A percentile compares a stretch with the other conserved stretches of the same genome.
These are phyloP conservation scores for Aotearoamyces nothofagi DNA, from an alignment of 2,329 filamentous ascomycete species.

Conservation along the genomic window DNA sequence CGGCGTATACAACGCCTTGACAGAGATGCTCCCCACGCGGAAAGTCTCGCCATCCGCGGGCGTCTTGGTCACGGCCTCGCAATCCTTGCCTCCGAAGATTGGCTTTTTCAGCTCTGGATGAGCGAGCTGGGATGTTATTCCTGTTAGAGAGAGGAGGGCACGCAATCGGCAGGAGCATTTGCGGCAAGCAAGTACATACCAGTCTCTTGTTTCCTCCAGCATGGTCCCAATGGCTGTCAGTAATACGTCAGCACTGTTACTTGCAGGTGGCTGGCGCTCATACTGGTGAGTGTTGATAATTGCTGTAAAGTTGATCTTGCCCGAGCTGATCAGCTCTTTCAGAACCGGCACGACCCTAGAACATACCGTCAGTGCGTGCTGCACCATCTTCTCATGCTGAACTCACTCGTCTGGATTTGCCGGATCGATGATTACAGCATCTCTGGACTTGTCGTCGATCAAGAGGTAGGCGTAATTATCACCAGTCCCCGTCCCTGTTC, in stretches of 20 bases:
- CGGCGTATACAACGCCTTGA: conserved; percentile 84
- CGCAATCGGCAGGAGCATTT: too few relatives aligned
- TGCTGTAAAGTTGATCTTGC: conserved; percentile 66
- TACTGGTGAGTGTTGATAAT: conserved; percentile 98
- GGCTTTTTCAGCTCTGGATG: conserved; percentile 27
- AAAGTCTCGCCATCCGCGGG: conserved; percentile 65
- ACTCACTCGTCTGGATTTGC: conserved; percentile 63
- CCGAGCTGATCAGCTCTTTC: conserved; percentile 54
- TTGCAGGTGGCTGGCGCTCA: conserved; percentile 24
- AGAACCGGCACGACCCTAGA: conserved; percentile 45
- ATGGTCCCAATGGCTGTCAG: conserved; percentile 77
- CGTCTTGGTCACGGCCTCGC: conserved; percentile 62
- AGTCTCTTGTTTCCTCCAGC: conserved; percentile 80
- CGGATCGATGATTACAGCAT: conserved; percentile 67
- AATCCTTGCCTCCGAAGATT: conserved; percentile 81
- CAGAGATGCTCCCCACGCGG: conserved; percentile 67
- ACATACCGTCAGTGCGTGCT: conserved; percentile 3
- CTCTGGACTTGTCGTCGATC: conserved; percentile 62
- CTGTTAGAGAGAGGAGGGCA: background rate
- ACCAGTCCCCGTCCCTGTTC: conserved; percentile 58
- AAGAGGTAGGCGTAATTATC: conserved; percentile 83
- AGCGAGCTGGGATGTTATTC: conserved; percentile 6
- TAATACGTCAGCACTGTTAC: conserved; percentile 3
- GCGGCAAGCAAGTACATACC: too few relatives aligned
- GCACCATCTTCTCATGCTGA: background rate